A percentile compares a stretch with the other conserved stretches of the same genome.
These are phyloP conservation scores for Komagataea norvegica DNA, from an alignment of 1,139 yeast species.

Conservation along the genomic window DNA sequence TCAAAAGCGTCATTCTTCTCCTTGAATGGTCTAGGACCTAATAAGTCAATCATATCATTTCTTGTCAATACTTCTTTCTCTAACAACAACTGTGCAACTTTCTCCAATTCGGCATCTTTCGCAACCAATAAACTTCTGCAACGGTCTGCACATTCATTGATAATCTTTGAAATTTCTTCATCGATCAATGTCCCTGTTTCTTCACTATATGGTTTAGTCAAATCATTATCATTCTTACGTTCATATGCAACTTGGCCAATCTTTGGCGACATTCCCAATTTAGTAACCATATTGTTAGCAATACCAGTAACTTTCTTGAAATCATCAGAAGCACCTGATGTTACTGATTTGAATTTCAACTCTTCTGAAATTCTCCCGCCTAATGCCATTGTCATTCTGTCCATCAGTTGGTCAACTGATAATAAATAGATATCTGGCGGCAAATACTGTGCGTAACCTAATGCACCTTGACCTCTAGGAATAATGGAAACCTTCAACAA, in stretches of 20 bases:
- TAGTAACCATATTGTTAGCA: conserved; percentile 75
- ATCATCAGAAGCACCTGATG: conserved; percentile 80
- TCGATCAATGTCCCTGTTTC: conserved; percentile 64
- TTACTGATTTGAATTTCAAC: conserved; percentile 68
- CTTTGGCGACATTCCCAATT: conserved; percentile 69
- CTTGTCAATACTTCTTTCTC: conserved; percentile 71
- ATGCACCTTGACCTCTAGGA: conserved; percentile 81
- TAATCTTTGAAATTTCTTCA: conserved; percentile 57
- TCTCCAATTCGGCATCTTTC: conserved; percentile 57
- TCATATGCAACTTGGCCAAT: conserved; percentile 54
- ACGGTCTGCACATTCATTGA: conserved; percentile 46
- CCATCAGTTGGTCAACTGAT: conserved; percentile 60
- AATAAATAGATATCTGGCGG: conserved; percentile 73
- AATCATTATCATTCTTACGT: conserved; percentile 43
- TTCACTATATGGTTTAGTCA: conserved; percentile 57
- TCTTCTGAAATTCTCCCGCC: conserved; percentile 83
- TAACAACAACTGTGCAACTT: conserved; percentile 64
- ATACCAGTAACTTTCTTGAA: conserved; percentile 73
- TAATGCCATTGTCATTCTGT: conserved; percentile 75
- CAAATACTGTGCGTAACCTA: conserved; percentile 78
- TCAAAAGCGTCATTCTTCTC: conserved; percentile 82
- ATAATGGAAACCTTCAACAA: conserved; percentile 74
- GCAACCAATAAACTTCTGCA: conserved; percentile 54
- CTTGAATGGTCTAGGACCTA: conserved; percentile 74
- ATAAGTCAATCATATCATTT: conserved; percentile 70